phyloP scores from a whole-genome alignment of 2,329 filamentous ascomycete species.

The Coleophoma eucalyptorum region DNA sequence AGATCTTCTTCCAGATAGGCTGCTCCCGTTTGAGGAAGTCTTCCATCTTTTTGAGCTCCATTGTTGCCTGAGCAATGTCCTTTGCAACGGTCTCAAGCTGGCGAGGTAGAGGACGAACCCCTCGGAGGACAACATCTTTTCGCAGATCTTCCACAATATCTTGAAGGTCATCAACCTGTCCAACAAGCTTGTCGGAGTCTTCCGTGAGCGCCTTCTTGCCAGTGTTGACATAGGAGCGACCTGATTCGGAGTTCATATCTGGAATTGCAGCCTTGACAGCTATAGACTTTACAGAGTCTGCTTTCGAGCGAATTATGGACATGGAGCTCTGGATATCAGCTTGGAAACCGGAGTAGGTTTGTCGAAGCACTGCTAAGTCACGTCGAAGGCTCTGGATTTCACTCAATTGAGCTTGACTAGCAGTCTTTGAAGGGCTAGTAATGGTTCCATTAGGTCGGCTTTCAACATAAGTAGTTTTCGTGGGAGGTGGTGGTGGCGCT shows the following conservation, averaged over 20 bases:
- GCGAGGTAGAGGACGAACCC: conserved; percentile 84
- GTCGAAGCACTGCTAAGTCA: conserved; percentile 85
- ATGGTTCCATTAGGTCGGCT: conserved; percentile 16
- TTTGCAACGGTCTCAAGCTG: conserved; percentile 88
- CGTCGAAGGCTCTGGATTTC: conserved; percentile 81
- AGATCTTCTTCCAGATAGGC: conserved; percentile 97
- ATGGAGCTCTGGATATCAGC: conserved; percentile 86
- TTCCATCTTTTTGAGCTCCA: conserved; percentile 91
- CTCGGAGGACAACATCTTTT: conserved; percentile 92
- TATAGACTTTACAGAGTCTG: conserved; percentile 71
- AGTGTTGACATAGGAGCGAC: conserved; percentile 77
- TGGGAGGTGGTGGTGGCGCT: conserved; percentile 14
- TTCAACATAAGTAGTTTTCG: conserved; percentile 22
- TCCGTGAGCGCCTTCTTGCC: conserved; percentile 84
- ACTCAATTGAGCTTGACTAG: conserved; percentile 56
- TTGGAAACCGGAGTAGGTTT: conserved; percentile 90
- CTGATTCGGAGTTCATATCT: conserved; percentile 70
- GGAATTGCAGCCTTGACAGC: conserved; percentile 70
- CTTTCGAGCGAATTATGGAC: conserved; percentile 77
- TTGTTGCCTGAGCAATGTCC: conserved; percentile 76
- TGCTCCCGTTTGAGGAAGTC: conserved; percentile 90
- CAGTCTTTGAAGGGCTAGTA: conserved; percentile 22
- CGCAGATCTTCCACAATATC: conserved; percentile 94
- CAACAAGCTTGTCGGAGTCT: conserved; percentile 88
- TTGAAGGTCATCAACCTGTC: conserved; percentile 93